phyloP scores from a whole-genome alignment of 1,139 yeast genomes.

The Magnusiomyces fungicola region DNA sequence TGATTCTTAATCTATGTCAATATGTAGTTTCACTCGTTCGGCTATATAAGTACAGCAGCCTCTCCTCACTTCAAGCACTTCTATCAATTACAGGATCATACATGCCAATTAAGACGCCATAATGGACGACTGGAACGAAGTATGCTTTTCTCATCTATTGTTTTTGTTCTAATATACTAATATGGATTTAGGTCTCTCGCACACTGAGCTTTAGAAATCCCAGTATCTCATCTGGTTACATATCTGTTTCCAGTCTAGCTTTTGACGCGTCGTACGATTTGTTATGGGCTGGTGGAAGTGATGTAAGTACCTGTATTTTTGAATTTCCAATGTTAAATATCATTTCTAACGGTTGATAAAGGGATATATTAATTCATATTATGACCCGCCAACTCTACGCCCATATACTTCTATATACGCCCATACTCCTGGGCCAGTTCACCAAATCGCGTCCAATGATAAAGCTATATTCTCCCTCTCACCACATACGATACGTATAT shows the following conservation, averaged over 20 bases:
- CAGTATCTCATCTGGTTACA: conserved; percentile 24
- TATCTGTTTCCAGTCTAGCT: conserved; percentile 33
- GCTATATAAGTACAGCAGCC: too few species aligned
- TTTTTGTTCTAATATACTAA: background rate
- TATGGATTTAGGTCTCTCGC: conserved; percentile 20
- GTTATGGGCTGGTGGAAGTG: conserved; percentile 78
- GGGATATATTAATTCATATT: conserved; percentile 45
- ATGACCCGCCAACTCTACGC: conserved; percentile 33
- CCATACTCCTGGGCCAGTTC: conserved; percentile 25
- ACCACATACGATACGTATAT: conserved; percentile 27
- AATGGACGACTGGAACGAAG: conserved; percentile 46
- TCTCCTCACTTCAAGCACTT: too few species aligned
- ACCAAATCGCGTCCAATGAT: conserved; percentile 31
- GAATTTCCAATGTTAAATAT: conserved; percentile 27
- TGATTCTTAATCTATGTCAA: too few species aligned
- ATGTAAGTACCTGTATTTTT: conserved; percentile 31
- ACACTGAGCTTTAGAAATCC: conserved; percentile 18
- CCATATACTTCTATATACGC: conserved; percentile 39
- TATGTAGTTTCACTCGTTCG: too few species aligned
- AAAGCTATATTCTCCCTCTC: conserved; percentile 31
- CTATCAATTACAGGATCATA: too few species aligned
- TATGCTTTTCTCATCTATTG: conserved; percentile 22
- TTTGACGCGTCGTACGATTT: conserved; percentile 71
- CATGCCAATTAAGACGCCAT: background rate
- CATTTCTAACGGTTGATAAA: background rate